Evolutionary conservation across 768 basidiomycete genomes (phyloP), one percentile per base, ranked within the genome.

Genomic region (Dictyophora rubrovolvata): DNA sequence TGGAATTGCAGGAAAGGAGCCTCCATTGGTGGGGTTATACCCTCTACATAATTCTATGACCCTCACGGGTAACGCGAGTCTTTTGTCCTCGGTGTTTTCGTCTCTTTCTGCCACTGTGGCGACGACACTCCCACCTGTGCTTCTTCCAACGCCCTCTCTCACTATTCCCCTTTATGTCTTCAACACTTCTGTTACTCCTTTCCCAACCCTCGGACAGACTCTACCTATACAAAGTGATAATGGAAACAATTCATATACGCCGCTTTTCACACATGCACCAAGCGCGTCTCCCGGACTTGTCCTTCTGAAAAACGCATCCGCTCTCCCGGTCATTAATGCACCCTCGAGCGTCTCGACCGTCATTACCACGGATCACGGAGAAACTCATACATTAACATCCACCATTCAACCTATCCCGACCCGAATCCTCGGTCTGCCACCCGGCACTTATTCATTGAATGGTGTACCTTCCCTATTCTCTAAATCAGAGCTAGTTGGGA

Each of bases 21-120:
- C 86, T 7, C 89, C 89, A 17, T 74, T 87, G 70, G 82, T 91
- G 59, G 89, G 89, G n/a, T 70, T 91, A 54, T 91, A 88, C 66
- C 70, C 83, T 20, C 73, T 85, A 37, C 65, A 67, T 36, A 82
- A 83, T 64, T 68, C 71, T 23, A 79, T 78, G 7, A 67, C 71
- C 6, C 65, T 69, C 17, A 53, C 35, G 17, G 56, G 36, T 21
- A 53, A 22, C 17, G 65, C 12, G 70, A 86, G 23, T 69, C 73
- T 14, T 76, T 82, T 8, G 76, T 79, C 66, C 70, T 89, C 53
- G 80, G 14, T n/a, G n/a, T 60, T 55, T 36, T 60, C 86, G 3
- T 79, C 82, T 12, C 72, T 72, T 50, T 84, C 86, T 6, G 82
- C 83, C 11, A 84, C 85, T 0, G 71, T 89, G 53, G 67, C 76